These are phyloP conservation scores for Candida railenensis DNA, from an alignment of 805 yeast species.

Conservation along the genomic window DNA sequence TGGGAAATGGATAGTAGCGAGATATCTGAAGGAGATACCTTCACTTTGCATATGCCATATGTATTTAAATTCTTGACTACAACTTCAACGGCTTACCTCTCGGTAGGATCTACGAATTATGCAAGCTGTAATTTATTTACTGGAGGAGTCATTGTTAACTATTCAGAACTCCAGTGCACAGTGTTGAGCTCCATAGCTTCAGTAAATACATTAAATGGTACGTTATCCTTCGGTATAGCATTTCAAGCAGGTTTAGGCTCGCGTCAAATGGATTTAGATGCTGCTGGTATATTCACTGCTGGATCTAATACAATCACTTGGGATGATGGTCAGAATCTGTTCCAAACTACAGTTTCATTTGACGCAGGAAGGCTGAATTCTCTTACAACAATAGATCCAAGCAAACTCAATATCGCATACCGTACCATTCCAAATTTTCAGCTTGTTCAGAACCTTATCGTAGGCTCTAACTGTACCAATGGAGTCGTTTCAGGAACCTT, in stretches of 20 bases:
- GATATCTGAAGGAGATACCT: conserved; percentile 24
- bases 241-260: conserved; percentile 6
- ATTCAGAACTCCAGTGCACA: conserved; percentile 1
- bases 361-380: conserved; percentile 1
- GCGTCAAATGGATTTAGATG: conserved; percentile 9
- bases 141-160: conserved; percentile 8
- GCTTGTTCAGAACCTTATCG: background rate
- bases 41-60: conserved; percentile 24
- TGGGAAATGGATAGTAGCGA: conserved; percentile 19
- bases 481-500: conserved; percentile 22
- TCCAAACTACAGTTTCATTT: conserved; percentile 12
- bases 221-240: no score
- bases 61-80: conserved; percentile 19
- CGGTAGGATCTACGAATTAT: conserved; percentile 4
- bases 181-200: background rate
- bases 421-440: no score
- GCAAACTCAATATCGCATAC: background rate
- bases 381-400: background rate
- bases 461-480: background rate
- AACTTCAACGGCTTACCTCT: conserved; percentile 9
- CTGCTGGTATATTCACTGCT: conserved; percentile 6
- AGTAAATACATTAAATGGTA: no score
- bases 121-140: conserved; percentile 10
- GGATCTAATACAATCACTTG: conserved; percentile 16
- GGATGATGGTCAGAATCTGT: conserved; percentile 13